Percentiles rank a stretch among this genome's conserved stretches.
These are phyloP conservation scores for Alternaria burnsii DNA, from an alignment of 2,329 filamentous ascomycete species.

Conservation along the genomic window DNA sequence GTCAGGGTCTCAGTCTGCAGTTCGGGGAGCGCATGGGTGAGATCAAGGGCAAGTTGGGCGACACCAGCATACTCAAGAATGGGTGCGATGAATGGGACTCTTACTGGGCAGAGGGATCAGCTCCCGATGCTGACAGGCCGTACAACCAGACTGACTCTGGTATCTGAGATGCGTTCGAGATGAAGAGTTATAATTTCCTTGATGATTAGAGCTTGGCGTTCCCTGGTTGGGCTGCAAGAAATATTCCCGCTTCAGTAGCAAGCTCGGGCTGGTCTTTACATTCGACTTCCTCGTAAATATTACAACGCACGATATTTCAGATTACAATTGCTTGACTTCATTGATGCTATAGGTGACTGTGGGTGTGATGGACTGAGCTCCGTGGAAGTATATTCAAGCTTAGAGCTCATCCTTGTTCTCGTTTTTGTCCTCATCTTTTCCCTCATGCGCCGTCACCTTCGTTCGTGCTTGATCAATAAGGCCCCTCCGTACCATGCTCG, in stretches of 20 bases:
- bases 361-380: neutral
- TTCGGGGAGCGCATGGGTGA: constrained; percentile 57
- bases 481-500: constrained; percentile 72
- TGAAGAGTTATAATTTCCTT: neutral
- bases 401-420: constrained; percentile 36
- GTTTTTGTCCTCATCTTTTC: constrained; percentile 38
- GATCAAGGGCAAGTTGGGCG: constrained; percentile 33
- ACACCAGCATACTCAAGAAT: constrained; percentile 29
- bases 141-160: constrained; percentile 48
- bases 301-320: neutral
- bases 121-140: constrained; percentile 25
- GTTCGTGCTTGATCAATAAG: constrained; percentile 51
- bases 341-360: neutral
- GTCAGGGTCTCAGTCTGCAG: constrained; percentile 59
- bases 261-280: neutral
- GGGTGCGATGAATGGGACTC: constrained; percentile 45
- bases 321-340: neutral
- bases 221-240: neutral
- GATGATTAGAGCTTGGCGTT: neutral
- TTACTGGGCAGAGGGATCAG: constrained; percentile 39
- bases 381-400: neutral
- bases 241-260: neutral
- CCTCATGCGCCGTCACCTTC: constrained; percentile 18
- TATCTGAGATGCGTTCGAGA: constrained; percentile 19
- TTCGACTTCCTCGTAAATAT: neutral